Evolutionary conservation across 2,329 filamentous ascomycete genomes (phyloP), one percentile per base, ranked within the genome.

Genomic region (Macrophomina pseudophaseolina): DNA sequence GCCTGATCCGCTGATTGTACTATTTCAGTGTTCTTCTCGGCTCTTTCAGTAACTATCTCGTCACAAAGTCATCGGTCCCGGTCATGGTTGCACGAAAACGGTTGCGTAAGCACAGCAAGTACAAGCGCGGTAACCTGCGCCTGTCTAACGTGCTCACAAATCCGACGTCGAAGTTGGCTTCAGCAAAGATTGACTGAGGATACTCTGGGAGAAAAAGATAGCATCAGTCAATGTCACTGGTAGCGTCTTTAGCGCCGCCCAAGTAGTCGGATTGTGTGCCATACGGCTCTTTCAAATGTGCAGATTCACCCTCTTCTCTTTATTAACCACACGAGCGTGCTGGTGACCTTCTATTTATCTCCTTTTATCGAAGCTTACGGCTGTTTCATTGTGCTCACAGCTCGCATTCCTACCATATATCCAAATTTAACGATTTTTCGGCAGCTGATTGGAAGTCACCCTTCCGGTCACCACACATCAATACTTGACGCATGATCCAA

Each of bases 81-180:
- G 95, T 99, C 68, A 99, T 99, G 95, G 95, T 98, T 42, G 95
- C 95, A 7, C 86, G 95, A 67, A 97, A 97, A 83, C 90, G 92
- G 67, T 84, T 97, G 51, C 86, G 91, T 58, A 97, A 97, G 79
- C 91, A 96, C 80, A 90, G 88, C 76, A 94, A 94, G 76, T 91
- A 91, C 77, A 91, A 90, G 79, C 87, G 87, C 68, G 85, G 88
- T 18, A 87, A 88, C 51, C 82, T 92, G 68, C 88, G 88, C 67
- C 87, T 95, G 70, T 89, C 92, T 69, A 97, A 97, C 79, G 94
- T 96, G 72, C 84, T 97, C 65, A 87, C 85, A 70, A 91, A 90
- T 68, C 90, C 91, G 11, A 85, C 84, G 63, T 86, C 88, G 60
- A 85, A 86, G 72, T 82, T 94, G 51, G 88, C 89, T 67, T 88